Base-by-base conservation (phyloP, 2,329 filamentous ascomycete genomes). In the Graphilbum sp. region DNA sequence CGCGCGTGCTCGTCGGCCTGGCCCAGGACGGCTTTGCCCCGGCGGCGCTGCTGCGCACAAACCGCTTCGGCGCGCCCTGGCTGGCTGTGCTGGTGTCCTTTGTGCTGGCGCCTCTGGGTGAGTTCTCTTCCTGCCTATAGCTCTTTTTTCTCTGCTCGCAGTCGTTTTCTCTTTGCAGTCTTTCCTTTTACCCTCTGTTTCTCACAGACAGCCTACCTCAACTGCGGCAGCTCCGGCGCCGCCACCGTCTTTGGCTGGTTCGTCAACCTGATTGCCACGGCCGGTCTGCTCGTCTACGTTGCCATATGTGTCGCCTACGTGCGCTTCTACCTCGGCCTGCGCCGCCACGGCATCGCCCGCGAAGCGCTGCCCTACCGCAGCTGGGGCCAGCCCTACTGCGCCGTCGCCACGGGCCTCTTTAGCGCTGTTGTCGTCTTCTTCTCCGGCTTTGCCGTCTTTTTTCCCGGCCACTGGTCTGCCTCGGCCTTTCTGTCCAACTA, bases 361-460 rank as follows among this genome's bases (percentile, higher is more conserved):
- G 62, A 74, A 39, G 66, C 61, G 2, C 56, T 85, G 13, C 76
- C 77, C 0, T 83, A 78, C 57, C 73, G 67, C 40, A 67, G 72
- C 2, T 65, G 64, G 15, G 60, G 69, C 41, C 79, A 85, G 56
- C 80, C 80, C 2, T 84, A 70, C 49, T 61, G 73, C 3, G 77
- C 78, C 2, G 85, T 56, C 32, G 72, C 76, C 39, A 67, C 75
- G 2, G 56, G 82, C 7, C 53, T 60, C 2, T 73, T 71, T 37
- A 79, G 73, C 29, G 62, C 67, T 20, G 50, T 78, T 30, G 75
- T 85, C 58, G 70, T 75, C 1, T 64, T 85, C 42, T 77, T 83
- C 23, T 75, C 78, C 29, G 79, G 79, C 0, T 85, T 82, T 46
- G 67, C 75, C 2, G 74, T 80, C 8, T 85, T 86, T 51, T 63